Conservation (phyloP, 78 protist genomes). For the Polysphondylium violaceum region DNA sequence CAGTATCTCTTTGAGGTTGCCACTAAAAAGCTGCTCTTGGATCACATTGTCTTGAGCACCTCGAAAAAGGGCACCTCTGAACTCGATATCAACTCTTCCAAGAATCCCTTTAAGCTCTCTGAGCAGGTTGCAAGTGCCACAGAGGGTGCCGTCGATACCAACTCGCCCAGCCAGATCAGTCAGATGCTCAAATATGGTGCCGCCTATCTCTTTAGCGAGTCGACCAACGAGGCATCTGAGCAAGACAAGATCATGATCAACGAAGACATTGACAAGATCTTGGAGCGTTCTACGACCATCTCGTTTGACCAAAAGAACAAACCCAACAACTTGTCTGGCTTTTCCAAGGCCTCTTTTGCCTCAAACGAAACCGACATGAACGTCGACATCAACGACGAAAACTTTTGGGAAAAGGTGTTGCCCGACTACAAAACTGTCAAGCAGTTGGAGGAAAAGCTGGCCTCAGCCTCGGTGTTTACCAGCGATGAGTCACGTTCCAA, state of each 20-base stretch:
- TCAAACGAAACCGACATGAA: slow-evolving; percentile 46
- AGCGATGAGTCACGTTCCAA: slow-evolving; percentile 44
- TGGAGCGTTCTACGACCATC: slow-evolving; percentile 74
- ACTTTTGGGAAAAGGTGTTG: slow-evolving; percentile 90
- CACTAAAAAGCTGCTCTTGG: slow-evolving; percentile 89
- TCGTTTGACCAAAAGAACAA: slow-evolving; percentile 39
- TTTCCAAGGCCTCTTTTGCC: slow-evolving; percentile 84
- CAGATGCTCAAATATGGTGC: slow-evolving; percentile 87
- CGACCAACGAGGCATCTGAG: slow-evolving; percentile 38
- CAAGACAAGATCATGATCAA: slow-evolving; percentile 64
- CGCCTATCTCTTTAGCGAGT: slow-evolving; percentile 70
- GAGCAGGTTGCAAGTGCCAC: slow-evolving; percentile 5
- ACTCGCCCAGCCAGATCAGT: slow-evolving; percentile 75
- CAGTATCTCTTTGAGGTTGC: slow-evolving; percentile 88
- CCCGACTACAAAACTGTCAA: slow-evolving; percentile 81
- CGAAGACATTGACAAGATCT: slow-evolving; percentile 85
- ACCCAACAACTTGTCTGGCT: slow-evolving; percentile 43
- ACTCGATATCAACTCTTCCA: background rate
- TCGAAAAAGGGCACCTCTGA: slow-evolving; percentile 29
- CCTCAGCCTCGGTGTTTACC: background rate
- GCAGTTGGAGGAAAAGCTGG: slow-evolving; percentile 57
- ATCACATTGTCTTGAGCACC: slow-evolving; percentile 80
- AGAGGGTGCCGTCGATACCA: slow-evolving; percentile 6
- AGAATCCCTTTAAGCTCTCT: background rate
- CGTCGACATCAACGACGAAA: slow-evolving; percentile 83